These are phyloP conservation scores for Hanseniaspora thailandica DNA, from an alignment of 805 yeast species.

Conservation along the genomic window DNA sequence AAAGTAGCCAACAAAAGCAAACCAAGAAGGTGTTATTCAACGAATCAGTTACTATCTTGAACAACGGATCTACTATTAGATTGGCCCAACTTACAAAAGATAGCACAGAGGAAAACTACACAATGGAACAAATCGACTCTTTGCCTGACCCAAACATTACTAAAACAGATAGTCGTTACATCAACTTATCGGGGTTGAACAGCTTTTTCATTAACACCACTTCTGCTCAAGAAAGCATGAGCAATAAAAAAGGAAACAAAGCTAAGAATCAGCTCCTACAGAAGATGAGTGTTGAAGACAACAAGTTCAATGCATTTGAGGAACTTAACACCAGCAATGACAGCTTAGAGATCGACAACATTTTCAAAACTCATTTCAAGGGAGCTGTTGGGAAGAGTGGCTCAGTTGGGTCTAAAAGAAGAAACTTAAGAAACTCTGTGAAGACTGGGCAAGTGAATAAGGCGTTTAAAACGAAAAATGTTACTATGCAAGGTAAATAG, in stretches of 20 bases:
- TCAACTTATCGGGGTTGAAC: neutral
- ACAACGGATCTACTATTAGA: slow-evolving; percentile 4
- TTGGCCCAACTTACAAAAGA: neutral
- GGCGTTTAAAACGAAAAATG: neutral
- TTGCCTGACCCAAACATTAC: slow-evolving; percentile 16
- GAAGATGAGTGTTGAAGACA: slow-evolving; percentile 20
- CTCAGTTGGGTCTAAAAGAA: neutral
- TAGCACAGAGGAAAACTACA: neutral
- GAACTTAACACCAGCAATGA: neutral
- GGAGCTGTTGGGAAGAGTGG: neutral
- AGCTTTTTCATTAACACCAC: slow-evolving; percentile 19
- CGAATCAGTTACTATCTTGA: slow-evolving; percentile 10
- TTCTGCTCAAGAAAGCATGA: slow-evolving; percentile 17
- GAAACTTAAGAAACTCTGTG: neutral
- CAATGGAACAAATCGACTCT: neutral
- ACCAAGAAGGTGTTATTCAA: slow-evolving; percentile 9
- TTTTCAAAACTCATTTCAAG: neutral
- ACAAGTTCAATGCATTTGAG: slow-evolving; percentile 16
- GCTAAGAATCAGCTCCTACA: slow-evolving; percentile 24
- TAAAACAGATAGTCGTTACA: slow-evolving; percentile 16
- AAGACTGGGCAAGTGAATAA: neutral
- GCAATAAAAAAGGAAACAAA: slow-evolving; percentile 19
- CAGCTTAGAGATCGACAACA: neutral
- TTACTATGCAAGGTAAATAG: neutral
- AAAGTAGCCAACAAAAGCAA: neutral